Conservation (phyloP, 2,329 filamentous ascomycete genomes). For the Hypocreales sp. region DNA sequence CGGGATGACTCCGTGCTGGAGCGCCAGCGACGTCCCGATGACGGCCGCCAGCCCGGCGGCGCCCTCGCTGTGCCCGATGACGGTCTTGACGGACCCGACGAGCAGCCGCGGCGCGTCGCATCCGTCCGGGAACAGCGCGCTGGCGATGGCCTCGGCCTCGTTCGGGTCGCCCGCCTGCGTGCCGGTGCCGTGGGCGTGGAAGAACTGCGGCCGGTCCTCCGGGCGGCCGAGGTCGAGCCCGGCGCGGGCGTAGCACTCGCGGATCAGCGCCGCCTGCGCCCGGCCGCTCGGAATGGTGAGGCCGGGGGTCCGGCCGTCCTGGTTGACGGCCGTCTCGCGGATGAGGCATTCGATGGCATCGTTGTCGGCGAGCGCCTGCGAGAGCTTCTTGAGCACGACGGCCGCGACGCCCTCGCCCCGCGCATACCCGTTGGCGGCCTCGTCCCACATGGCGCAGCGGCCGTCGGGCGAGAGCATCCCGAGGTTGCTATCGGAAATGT, state of each 20-base stretch:
- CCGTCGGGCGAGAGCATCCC: conserved; percentile 21
- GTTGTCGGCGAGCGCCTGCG: conserved; percentile 20
- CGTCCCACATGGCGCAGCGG: conserved; percentile 23
- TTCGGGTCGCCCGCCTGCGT: conserved; percentile 11
- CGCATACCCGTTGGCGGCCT: conserved; percentile 31
- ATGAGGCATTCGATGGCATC: conserved; percentile 12
- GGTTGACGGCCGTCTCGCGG: conserved; percentile 8
- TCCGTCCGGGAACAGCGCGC: conserved; percentile 21
- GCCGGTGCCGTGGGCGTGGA: conserved; percentile 28
- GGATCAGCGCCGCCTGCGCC: conserved; percentile 23
- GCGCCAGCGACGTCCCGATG: conserved; percentile 5
- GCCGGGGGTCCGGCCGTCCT: conserved; percentile 8
- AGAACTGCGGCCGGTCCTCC: conserved; percentile 21
- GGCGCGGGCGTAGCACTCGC: conserved; percentile 5
- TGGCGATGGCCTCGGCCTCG: conserved; percentile 16
- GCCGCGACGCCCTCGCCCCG: conserved; percentile 34
- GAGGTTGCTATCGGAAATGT: conserved; percentile 6
- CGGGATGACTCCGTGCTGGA: conserved; percentile 9
- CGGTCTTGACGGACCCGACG: conserved; percentile 12
- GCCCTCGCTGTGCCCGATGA: conserved; percentile 11
- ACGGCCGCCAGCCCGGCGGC: conserved; percentile 9
- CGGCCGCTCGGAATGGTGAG: conserved; percentile 16
- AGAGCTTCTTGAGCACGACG: conserved; percentile 30
- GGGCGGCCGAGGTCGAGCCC: conserved; percentile 13
- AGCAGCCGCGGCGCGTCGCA: conserved; percentile 2